A percentile compares a stretch with the other conserved stretches of the same genome.
Evolutionary conservation across 768 basidiomycete species (phyloP).

Genomic region (Leccinum variicolor): DNA sequence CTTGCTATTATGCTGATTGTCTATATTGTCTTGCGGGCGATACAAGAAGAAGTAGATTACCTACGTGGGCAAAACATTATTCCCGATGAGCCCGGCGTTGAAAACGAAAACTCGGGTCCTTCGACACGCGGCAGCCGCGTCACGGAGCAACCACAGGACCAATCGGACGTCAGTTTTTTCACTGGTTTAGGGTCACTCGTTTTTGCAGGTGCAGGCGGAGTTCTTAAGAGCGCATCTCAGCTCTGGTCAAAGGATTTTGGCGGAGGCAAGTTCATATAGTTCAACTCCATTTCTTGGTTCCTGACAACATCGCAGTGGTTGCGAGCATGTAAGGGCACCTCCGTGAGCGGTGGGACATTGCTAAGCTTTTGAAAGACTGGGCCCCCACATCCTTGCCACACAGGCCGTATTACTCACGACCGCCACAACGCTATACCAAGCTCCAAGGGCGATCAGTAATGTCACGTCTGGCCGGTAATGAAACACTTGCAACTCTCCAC

Average conservation of each 20-base stretch:
- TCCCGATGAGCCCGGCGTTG: conserved; percentile 3
- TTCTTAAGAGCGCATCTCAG: conserved; percentile 25
- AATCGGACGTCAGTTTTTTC: conserved; percentile 6
- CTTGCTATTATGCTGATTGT: conserved; percentile 19
- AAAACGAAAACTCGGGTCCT: not conserved
- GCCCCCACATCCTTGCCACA: conserved; percentile 22
- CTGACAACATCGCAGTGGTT: conserved; percentile 13
- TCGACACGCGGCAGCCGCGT: not conserved
- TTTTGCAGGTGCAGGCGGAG: conserved; percentile 15
- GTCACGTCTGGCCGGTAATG: conserved; percentile 27
- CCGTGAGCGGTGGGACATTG: not conserved
- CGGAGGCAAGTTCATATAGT: conserved; percentile 13
- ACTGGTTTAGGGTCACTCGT: conserved; percentile 15
- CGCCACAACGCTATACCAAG: conserved; percentile 21
- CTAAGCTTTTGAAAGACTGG: conserved; percentile 15
- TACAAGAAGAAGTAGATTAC: conserved; percentile 17
- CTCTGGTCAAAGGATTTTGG: conserved; percentile 30
- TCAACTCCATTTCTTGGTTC: not conserved
- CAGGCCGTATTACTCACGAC: conserved; percentile 26
- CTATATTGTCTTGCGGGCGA: conserved; percentile 21
- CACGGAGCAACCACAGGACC: not conserved
- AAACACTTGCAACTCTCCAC: not conserved
- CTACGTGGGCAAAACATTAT: conserved; percentile 7
- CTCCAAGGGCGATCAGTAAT: conserved; percentile 16
- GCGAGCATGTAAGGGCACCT: conserved; percentile 21